Evolutionary conservation across 805 yeast genomes (phyloP).

Genomic region (Spathaspora girioi): DNA sequence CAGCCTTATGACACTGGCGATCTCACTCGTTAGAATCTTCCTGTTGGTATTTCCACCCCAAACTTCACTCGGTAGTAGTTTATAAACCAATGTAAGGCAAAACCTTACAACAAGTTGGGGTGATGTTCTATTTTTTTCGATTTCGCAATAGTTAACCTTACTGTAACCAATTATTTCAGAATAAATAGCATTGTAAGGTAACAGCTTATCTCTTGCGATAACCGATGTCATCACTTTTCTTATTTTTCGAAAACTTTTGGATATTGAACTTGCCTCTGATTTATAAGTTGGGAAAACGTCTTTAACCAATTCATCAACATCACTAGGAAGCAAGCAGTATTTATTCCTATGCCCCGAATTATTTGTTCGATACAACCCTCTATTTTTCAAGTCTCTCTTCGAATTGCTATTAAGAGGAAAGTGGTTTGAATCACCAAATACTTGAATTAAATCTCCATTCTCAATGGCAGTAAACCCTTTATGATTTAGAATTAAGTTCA

Average conservation of each 20-base stretch:
- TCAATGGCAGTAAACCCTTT: conserved; percentile 22
- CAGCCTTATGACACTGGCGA: conserved; percentile 36
- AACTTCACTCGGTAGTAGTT: conserved; percentile 46
- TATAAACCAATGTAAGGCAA: conserved; percentile 39
- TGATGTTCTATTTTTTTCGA: conserved; percentile 29
- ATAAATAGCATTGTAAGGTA: conserved; percentile 34
- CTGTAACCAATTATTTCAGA: conserved; percentile 22
- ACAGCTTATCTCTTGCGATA: conserved; percentile 27
- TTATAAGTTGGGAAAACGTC: background rate
- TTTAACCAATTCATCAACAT: background rate
- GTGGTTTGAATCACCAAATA: conserved; percentile 20
- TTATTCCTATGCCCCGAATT: background rate
- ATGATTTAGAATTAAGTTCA: conserved; percentile 33
- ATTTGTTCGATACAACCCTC: background rate
- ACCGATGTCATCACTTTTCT: conserved; percentile 9
- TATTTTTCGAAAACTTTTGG: conserved; percentile 5
- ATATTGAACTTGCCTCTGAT: background rate
- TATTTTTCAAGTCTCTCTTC: background rate
- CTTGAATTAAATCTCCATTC: conserved; percentile 14
- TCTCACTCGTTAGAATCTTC: conserved; percentile 26
- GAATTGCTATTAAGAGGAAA: background rate
- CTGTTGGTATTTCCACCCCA: conserved; percentile 56
- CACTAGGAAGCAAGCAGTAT: background rate
- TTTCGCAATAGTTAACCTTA: conserved; percentile 11
- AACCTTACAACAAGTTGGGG: conserved; percentile 38